These are phyloP conservation scores for Chenopodium quinoa DNA, from an alignment of 148 eudicot genomes.

Conservation along the genomic window DNA sequence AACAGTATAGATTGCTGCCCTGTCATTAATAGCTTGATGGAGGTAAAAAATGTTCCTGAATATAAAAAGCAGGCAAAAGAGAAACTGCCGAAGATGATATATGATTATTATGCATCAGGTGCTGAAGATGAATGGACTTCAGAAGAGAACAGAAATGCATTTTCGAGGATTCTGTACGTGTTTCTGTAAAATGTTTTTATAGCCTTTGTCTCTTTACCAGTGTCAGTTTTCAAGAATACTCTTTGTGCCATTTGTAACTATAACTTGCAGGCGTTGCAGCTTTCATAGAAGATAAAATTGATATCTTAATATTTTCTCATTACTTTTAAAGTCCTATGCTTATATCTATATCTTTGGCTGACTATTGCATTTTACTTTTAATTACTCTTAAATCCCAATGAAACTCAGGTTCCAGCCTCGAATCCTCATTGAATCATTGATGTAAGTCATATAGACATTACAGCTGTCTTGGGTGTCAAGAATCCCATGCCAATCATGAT, in stretches of 20 bases:
- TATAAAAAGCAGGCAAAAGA: conserved; percentile 71
- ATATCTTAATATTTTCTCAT: background rate
- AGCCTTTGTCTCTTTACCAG: background rate
- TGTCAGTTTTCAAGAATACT: background rate
- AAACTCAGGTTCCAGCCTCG: conserved; percentile 73
- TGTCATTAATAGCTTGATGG: conserved; percentile 29
- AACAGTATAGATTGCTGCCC: background rate
- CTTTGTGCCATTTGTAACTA: background rate
- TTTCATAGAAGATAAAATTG: background rate
- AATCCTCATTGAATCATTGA: conserved; percentile 48
- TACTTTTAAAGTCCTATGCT: background rate
- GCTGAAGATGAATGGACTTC: conserved; percentile 96
- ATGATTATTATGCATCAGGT: conserved; percentile 82
- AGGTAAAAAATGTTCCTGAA: conserved; percentile 71
- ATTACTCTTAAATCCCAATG: background rate
- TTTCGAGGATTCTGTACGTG: conserved; percentile 65
- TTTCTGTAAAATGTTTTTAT: background rate
- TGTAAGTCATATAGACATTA: conserved; percentile 67
- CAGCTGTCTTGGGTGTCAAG: conserved; percentile 66
- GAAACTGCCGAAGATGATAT: conserved; percentile 80
- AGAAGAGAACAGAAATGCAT: conserved; percentile 70
- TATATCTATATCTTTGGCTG: background rate
- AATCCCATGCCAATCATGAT: conserved; percentile 93
- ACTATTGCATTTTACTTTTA: background rate
- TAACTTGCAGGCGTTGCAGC: no score